These are phyloP conservation scores for Lipomyces sp. DNA, from an alignment of 805 yeast genomes.

Conservation along the genomic window DNA sequence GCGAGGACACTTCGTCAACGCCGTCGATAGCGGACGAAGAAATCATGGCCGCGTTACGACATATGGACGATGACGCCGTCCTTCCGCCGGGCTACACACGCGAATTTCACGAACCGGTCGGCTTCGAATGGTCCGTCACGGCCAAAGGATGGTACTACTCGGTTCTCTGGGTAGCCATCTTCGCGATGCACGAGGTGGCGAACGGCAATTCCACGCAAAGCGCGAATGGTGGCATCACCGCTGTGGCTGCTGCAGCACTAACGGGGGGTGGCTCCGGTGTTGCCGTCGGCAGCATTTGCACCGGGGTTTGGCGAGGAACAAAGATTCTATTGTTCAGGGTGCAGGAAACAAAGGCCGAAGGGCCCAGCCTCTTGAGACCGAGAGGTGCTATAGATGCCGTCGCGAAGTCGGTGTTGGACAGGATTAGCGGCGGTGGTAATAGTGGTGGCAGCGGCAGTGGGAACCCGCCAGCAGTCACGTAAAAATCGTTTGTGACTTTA, in stretches of 20 bases:
- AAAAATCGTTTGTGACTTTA: too few species aligned
- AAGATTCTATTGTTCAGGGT: conserved; percentile 51
- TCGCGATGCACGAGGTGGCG: conserved; percentile 31
- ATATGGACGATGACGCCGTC: conserved; percentile 23
- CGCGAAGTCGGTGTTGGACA: conserved; percentile 48
- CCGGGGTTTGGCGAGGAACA: conserved; percentile 22
- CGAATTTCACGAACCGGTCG: conserved; percentile 37
- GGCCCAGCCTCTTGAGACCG: conserved; percentile 43
- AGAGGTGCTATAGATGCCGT: conserved; percentile 48
- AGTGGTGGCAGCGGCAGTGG: neutral
- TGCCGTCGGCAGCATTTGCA: conserved; percentile 5
- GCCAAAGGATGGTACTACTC: conserved; percentile 77
- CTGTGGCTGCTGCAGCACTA: neutral
- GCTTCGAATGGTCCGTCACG: conserved; percentile 58
- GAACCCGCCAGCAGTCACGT: too few species aligned
- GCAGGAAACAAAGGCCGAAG: conserved; percentile 41
- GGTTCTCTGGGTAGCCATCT: conserved; percentile 60
- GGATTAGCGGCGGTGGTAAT: conserved; percentile 38
- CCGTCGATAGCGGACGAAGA: conserved; percentile 8
- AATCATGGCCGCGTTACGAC: conserved; percentile 20
- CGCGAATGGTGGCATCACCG: conserved; percentile 1
- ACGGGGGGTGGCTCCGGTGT: neutral
- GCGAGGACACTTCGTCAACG: neutral
- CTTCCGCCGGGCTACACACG: conserved; percentile 17
- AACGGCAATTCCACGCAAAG: neutral